phyloP scores from a whole-genome alignment of 306 rosid genomes.

The Geum urbanum region DNA sequence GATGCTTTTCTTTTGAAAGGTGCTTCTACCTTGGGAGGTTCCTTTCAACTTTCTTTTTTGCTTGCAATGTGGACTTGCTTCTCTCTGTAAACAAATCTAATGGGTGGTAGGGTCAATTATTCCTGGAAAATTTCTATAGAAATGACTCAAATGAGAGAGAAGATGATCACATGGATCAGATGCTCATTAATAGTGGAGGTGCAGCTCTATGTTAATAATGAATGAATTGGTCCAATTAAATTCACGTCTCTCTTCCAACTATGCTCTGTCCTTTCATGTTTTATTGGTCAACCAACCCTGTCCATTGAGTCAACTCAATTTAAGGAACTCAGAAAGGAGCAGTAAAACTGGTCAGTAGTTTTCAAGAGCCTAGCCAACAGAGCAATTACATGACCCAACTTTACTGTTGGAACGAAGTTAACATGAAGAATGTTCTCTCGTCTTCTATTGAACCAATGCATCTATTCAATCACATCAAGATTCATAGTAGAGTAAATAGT shows the following conservation, averaged over 20 bases:
- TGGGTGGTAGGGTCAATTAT: conserved; percentile 31
- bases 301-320: neutral
- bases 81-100: conserved; percentile 18
- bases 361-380: neutral
- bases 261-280: neutral
- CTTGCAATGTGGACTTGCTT: conserved; percentile 17
- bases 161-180: conserved; percentile 42
- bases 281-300: conserved; percentile 6
- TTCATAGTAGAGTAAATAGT: neutral
- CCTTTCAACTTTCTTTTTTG: conserved; percentile 14
- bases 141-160: neutral
- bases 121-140: conserved; percentile 12
- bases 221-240: conserved; percentile 1
- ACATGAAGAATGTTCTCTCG: too few species aligned
- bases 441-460: too few species aligned
- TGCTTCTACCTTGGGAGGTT: conserved; percentile 16
- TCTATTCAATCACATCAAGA: too few species aligned
- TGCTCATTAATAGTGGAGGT: conserved; percentile 28
- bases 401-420: too few species aligned
- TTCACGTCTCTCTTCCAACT: neutral
- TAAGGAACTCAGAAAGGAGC: neutral
- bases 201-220: neutral
- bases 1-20: conserved; percentile 8
- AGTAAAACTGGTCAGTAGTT: neutral
- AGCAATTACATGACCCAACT: too few species aligned